phyloP scores from a whole-genome alignment of 2,329 filamentous ascomycete species.

The Zopfia rhizophila region DNA sequence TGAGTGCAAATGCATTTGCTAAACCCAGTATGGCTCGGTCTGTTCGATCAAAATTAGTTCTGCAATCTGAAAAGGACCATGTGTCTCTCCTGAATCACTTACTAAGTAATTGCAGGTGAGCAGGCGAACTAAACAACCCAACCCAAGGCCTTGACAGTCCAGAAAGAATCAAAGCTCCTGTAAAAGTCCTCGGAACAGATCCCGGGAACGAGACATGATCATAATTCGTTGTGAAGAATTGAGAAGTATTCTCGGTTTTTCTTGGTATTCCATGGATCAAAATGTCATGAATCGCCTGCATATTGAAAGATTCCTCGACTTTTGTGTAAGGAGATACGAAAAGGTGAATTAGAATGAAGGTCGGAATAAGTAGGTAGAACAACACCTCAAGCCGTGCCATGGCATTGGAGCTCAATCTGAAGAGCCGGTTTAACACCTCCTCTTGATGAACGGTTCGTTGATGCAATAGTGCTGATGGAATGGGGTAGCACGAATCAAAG shows the following conservation, averaged over 20 bases:
- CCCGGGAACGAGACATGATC: slow-evolving; percentile 93
- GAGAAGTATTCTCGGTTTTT: slow-evolving; percentile 62
- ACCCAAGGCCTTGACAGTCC: slow-evolving; percentile 75
- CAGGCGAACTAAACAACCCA: slow-evolving; percentile 63
- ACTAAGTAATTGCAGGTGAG: slow-evolving; percentile 69
- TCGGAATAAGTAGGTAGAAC: slow-evolving; percentile 44
- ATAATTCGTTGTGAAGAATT: slow-evolving; percentile 72
- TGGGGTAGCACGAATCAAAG: too few relatives aligned
- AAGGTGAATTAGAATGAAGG: slow-evolving; percentile 70
- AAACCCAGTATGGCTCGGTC: slow-evolving; percentile 82
- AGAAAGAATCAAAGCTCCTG: slow-evolving; percentile 81
- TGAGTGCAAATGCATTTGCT: slow-evolving; percentile 75
- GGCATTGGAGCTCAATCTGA: slow-evolving; percentile 9
- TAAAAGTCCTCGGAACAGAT: slow-evolving; percentile 89
- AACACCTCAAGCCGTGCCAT: slow-evolving; percentile 39
- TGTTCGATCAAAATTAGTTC: slow-evolving; percentile 36
- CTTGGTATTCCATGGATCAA: slow-evolving; percentile 81
- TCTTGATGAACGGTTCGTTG: too few relatives aligned
- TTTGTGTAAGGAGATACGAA: slow-evolving; percentile 87
- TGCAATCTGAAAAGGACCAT: neutral
- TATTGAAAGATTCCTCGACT: slow-evolving; percentile 98
- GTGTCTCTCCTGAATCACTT: slow-evolving; percentile 21
- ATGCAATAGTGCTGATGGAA: slow-evolving; percentile 5
- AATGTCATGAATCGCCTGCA: slow-evolving; percentile 93
- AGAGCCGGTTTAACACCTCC: neutral